A percentile compares a stretch with the other conserved stretches of the same genome.
Evolutionary conservation across 2,329 filamentous ascomycete genomes (phyloP).

Genomic region (Sclerotinia borealis): DNA sequence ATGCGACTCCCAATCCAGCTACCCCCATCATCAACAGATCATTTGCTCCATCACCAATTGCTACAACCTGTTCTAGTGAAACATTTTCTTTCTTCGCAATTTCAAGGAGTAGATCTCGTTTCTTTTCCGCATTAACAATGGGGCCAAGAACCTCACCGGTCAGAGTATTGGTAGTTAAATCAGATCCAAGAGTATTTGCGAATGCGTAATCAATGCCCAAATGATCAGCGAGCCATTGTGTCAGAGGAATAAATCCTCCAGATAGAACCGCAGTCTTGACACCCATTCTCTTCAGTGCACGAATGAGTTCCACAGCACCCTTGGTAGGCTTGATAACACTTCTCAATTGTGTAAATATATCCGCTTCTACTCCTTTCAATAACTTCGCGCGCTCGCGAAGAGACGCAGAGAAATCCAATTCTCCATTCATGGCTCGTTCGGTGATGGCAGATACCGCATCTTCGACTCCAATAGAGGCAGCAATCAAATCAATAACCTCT

Average conservation of each 20-base stretch:
- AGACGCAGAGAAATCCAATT: slow-evolving; percentile 83
- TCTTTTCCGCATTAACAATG: slow-evolving; percentile 72
- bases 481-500: slow-evolving; percentile 95
- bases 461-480: slow-evolving; percentile 75
- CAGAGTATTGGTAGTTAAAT: slow-evolving; percentile 47
- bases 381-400: slow-evolving; percentile 75
- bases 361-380: slow-evolving; percentile 71
- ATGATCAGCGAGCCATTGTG: slow-evolving; percentile 74
- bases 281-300: slow-evolving; percentile 68
- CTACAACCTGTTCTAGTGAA: slow-evolving; percentile 59
- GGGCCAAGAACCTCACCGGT: slow-evolving; percentile 67
- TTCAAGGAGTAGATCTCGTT: slow-evolving; percentile 63
- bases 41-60: slow-evolving; percentile 77
- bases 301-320: slow-evolving; percentile 70
- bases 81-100: slow-evolving; percentile 65
- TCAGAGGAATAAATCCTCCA: slow-evolving; percentile 86
- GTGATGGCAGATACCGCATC: slow-evolving; percentile 84
- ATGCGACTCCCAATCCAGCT: slow-evolving; percentile 72
- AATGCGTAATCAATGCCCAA: slow-evolving; percentile 82
- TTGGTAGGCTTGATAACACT: slow-evolving; percentile 72
- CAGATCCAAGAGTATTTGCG: slow-evolving; percentile 75
- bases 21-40: slow-evolving; percentile 73
- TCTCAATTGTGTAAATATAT: slow-evolving; percentile 73
- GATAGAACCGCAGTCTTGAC: slow-evolving; percentile 87
- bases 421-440: slow-evolving; percentile 88